Evolutionary conservation across 441 rosid genomes (phyloP).

Genomic region (Monsonia emarginata): DNA sequence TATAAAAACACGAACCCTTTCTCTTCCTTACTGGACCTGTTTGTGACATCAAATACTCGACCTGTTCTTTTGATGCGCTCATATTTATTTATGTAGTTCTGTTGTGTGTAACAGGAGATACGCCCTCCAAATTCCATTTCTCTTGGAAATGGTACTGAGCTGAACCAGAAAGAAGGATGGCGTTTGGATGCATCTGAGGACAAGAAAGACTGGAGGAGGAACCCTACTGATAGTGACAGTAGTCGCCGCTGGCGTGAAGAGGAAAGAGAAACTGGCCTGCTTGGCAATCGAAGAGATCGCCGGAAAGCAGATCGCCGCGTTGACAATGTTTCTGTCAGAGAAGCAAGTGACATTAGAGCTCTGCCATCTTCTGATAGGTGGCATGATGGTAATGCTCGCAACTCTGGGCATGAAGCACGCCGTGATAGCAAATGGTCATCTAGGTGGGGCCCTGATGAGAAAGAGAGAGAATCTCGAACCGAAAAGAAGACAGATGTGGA

Average conservation of each 20-base stretch:
- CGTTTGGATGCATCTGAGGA: conserved; percentile 76
- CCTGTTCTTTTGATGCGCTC: too few relatives aligned
- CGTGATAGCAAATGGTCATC: conserved; percentile 93
- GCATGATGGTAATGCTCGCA: conserved; percentile 42
- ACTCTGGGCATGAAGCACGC: conserved; percentile 41
- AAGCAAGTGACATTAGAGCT: conserved; percentile 43
- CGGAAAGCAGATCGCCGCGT: conserved; percentile 64
- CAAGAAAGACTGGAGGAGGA: conserved; percentile 74
- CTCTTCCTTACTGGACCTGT: not conserved
- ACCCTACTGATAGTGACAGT: conserved; percentile 44
- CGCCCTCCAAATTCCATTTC: conserved; percentile 45
- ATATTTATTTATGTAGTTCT: not conserved
- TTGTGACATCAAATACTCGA: not conserved
- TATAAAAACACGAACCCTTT: not conserved
- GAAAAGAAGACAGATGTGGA: conserved; percentile 60
- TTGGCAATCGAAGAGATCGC: conserved; percentile 60
- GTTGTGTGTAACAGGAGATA: conserved; percentile 37
- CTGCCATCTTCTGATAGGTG: conserved; percentile 58
- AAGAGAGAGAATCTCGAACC: conserved; percentile 60
- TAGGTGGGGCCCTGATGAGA: conserved; percentile 99
- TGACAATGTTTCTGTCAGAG: conserved; percentile 43
- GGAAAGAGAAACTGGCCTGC: conserved; percentile 90
- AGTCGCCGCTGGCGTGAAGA: conserved; percentile 90
- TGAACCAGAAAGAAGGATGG: conserved; percentile 65
- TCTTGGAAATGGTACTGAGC: conserved; percentile 47